Conservation (phyloP, 2,329 filamentous ascomycete species). For the Fusarium devonianum region DNA sequence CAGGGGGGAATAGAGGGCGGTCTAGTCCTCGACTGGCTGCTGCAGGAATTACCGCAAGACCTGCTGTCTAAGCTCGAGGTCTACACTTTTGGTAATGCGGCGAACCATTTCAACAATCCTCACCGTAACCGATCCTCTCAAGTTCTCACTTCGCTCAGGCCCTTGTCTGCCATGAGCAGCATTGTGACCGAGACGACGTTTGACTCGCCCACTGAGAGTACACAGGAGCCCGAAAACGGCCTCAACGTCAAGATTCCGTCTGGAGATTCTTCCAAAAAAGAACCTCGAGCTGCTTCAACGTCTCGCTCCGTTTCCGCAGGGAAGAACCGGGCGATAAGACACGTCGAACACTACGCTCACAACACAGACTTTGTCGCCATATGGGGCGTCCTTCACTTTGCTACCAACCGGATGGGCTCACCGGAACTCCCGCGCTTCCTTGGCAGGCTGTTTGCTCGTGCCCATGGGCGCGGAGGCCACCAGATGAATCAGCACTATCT, state of each 20-base stretch:
- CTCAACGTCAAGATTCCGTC: conserved; percentile 20
- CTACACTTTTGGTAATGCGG: conserved; percentile 79
- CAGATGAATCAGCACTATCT: conserved; percentile 69
- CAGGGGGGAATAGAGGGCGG: conserved; percentile 80
- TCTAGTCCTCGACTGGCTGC: conserved; percentile 77
- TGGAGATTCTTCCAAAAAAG: conserved; percentile 26
- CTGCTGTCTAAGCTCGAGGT: conserved; percentile 75
- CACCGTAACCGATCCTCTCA: conserved; percentile 60
- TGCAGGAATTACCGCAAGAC: conserved; percentile 73
- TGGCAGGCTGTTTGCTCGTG: conserved; percentile 65
- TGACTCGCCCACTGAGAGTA: conserved; percentile 32
- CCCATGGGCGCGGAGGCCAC: conserved; percentile 60
- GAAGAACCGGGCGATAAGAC: conserved; percentile 63
- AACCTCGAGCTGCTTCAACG: conserved; percentile 43
- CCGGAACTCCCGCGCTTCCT: conserved; percentile 65
- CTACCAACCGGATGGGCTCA: conserved; percentile 51
- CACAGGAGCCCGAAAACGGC: conserved; percentile 30
- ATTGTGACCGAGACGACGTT: conserved; percentile 49
- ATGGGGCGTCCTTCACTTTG: conserved; percentile 77
- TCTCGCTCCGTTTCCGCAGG: conserved; percentile 49
- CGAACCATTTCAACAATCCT: conserved; percentile 85
- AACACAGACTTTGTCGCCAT: conserved; percentile 75
- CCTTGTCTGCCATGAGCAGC: conserved; percentile 45
- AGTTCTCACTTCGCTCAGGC: conserved; percentile 44
- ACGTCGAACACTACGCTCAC: conserved; percentile 85